These are phyloP conservation scores for Spatholobus suberectus DNA, from an alignment of 306 rosid species.

Conservation along the genomic window DNA sequence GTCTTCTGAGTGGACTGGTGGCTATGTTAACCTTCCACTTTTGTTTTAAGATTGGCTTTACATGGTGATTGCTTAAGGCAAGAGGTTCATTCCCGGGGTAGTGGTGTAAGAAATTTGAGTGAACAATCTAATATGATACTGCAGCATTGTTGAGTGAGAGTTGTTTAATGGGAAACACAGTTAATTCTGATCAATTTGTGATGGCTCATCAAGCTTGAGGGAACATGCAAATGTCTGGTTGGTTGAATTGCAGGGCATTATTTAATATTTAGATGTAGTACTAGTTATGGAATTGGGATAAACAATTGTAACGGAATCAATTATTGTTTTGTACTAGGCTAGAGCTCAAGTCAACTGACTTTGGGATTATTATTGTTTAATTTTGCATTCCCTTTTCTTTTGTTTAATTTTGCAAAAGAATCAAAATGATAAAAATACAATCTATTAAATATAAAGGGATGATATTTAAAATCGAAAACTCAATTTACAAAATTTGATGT, in stretches of 20 bases:
- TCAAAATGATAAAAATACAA: neutral
- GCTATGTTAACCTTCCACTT: constrained; percentile 40
- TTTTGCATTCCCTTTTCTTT: neutral
- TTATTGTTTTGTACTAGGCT: constrained; percentile 38
- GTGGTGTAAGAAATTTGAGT: neutral
- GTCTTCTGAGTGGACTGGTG: constrained; percentile 31
- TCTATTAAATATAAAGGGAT: neutral
- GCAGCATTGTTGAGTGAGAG: constrained; percentile 31
- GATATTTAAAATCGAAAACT: neutral
- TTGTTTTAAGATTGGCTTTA: constrained; percentile 34
- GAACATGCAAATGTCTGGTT: constrained; percentile 27
- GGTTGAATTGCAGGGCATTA: constrained; percentile 40
- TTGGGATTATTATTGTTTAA: neutral
- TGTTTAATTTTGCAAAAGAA: neutral
- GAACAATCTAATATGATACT: constrained; percentile 28
- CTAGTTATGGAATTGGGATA: constrained; percentile 42
- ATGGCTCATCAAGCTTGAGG: neutral
- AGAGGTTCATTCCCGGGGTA: constrained; percentile 29
- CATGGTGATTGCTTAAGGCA: constrained; percentile 32
- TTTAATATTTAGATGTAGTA: constrained; percentile 23
- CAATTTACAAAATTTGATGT: neutral
- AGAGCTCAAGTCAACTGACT: constrained; percentile 10
- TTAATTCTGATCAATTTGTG: constrained; percentile 34
- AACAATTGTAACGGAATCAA: constrained; percentile 21
- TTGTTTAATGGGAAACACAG: constrained; percentile 17